Conservation (phyloP, 176 grass and related monocot species). For the Metroxylon sagu region DNA sequence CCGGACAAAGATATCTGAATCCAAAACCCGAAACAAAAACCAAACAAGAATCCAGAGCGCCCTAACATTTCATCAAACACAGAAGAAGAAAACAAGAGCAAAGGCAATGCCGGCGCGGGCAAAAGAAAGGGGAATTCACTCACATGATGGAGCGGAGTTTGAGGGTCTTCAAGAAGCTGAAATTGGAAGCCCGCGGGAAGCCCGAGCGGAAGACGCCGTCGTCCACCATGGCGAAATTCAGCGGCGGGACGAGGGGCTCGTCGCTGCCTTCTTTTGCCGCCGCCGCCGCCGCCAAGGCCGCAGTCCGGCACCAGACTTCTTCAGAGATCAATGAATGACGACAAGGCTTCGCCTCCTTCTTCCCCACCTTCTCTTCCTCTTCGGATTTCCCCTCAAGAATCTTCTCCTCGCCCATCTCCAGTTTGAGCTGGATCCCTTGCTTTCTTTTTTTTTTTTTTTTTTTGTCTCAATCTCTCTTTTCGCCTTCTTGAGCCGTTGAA, state of each 20-base stretch:
- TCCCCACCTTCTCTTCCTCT: background rate
- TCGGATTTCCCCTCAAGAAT: no score
- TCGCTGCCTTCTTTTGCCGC: background rate
- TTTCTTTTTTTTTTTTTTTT: no score
- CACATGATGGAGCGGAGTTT: conserved; percentile 76
- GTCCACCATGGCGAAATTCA: conserved; percentile 79
- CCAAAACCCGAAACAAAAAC: background rate
- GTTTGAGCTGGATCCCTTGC: no score
- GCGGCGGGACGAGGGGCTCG: conserved; percentile 32
- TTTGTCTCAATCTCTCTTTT: no score
- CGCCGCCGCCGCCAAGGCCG: background rate
- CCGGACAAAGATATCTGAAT: conserved; percentile 9
- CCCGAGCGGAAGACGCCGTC: conserved; percentile 91
- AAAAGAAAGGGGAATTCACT: background rate
- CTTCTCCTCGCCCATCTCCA: no score
- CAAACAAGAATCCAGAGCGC: no score
- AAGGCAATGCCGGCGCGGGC: conserved; percentile 8
- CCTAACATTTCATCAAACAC: no score
- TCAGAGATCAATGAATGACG: background rate
- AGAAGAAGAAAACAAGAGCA: background rate
- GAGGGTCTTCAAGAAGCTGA: conserved; percentile 64
- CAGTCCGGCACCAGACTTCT: background rate
- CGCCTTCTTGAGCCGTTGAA: no score
- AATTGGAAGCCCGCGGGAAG: conserved; percentile 45
- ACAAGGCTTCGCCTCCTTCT: background rate